Evolutionary conservation across 2,329 filamentous ascomycete genomes (phyloP), one percentile per base, ranked within the genome.

Genomic region (Periconia sp.): DNA sequence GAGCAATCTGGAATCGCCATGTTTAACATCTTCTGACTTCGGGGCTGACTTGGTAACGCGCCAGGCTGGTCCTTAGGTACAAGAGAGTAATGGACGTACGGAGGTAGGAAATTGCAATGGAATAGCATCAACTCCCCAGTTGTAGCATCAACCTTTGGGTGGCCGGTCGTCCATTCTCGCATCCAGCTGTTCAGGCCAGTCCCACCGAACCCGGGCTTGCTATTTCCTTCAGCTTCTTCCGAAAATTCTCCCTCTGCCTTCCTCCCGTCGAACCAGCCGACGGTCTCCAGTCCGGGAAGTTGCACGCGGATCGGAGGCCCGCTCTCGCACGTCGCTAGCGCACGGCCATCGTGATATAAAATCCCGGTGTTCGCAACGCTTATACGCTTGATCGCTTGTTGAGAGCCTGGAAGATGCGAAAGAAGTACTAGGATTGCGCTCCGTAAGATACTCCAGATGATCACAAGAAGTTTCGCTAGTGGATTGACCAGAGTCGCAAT

Each of bases 351-450:
- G 54, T 89, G 86, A 52, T 81, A 88, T 2, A 86, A 28, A 9
- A 89, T 70, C 8, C 75, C 77, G 4, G 85, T 89, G 49, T 89
- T 89, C 3, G 84, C 84, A 11, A 87, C 85, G 50, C 85, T 87
- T 40, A 88, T 87, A 57, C 79, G 84, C 57, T 81, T 86, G 57
- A 89, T 81, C 5, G 72, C 70, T 43, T 75, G 75, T 38, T 71
- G 72, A 5, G 79, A 83, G 3, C 81, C 82, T 0, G 80, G 79
- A 0, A 85, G 62, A 41, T 79, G 76, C 2, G 79, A 86, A 10
- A 83, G 63, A 4, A 86, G 46, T 5, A 85, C 78, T 21, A 87
- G 68, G 7, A 81, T 50, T 1, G 86, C 65, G 1, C 82, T 81
- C 43, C 85, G 74, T 9, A 84, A 59, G 8, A 86, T 80, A 1